Percentiles rank a stretch among this genome's conserved stretches.
Evolutionary conservation across 345 rosid genomes (phyloP).

Genomic region (Bruguiera sexangula): DNA sequence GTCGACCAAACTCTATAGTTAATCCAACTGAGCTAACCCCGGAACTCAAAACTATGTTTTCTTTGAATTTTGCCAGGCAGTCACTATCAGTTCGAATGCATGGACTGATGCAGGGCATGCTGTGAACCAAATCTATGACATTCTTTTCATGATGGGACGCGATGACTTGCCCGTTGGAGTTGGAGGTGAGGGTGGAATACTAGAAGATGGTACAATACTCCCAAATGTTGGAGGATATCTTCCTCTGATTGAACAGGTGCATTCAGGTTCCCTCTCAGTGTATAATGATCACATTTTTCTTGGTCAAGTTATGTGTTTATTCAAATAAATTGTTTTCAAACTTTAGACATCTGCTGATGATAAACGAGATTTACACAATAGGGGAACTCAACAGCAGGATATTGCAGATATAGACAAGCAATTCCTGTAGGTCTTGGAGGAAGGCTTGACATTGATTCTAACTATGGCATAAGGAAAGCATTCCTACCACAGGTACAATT

Average conservation of each 20-base stretch:
- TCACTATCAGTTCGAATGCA: conserved; percentile 65
- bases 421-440: conserved; percentile 71
- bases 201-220: conserved; percentile 56
- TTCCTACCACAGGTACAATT: conserved; percentile 68
- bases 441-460: conserved; percentile 59
- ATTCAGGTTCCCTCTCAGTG: neutral
- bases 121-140: conserved; percentile 80
- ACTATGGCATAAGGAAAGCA: conserved; percentile 66
- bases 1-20: too few relatives aligned
- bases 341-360: neutral
- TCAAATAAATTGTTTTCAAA: neutral
- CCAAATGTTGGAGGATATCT: conserved; percentile 85
- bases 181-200: conserved; percentile 91
- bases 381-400: conserved; percentile 71
- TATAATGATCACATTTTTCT: neutral
- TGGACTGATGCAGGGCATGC: conserved; percentile 91
- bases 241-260: conserved; percentile 89
- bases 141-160: conserved; percentile 92
- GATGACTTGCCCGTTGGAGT: conserved; percentile 77
- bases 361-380: conserved; percentile 16
- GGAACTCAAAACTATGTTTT: neutral
- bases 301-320: neutral
- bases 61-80: conserved; percentile 44
- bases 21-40: too few relatives aligned
- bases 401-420: conserved; percentile 83